Percentiles rank a stretch among this genome's conserved stretches.
These are phyloP conservation scores for Leishmania gerbilli DNA, from an alignment of 208 protist genomes.

Conservation along the genomic window DNA sequence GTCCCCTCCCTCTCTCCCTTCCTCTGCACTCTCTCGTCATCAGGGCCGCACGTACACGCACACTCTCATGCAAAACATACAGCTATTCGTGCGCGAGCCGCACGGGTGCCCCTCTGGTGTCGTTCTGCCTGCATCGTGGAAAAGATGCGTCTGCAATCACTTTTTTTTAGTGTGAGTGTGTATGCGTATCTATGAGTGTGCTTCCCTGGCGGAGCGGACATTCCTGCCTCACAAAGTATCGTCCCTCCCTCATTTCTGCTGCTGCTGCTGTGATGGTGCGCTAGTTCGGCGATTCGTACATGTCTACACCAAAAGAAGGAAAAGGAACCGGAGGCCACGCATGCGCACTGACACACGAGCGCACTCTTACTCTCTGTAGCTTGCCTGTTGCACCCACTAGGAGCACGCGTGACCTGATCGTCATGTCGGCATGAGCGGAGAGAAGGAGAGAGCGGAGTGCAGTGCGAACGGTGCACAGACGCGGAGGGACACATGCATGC, in stretches of 20 bases:
- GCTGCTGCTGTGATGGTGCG: neutral
- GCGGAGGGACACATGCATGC: too few species aligned
- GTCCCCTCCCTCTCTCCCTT: neutral
- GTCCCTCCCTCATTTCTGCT: neutral
- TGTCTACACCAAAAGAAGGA: neutral
- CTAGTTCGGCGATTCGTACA: neutral
- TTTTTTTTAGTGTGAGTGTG: neutral
- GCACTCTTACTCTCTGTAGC: neutral
- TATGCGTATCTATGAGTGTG: neutral
- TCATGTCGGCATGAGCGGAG: neutral
- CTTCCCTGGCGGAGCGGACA: neutral
- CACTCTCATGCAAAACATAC: neutral
- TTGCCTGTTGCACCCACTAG: neutral
- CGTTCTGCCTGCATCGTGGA: neutral
- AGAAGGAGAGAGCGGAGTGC: neutral
- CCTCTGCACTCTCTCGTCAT: neutral
- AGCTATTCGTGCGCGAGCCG: constrained; percentile 13
- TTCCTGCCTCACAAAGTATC: constrained; percentile 8
- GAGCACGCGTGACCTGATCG: neutral
- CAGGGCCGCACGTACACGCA: neutral
- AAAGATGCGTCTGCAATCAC: neutral
- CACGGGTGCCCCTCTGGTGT: neutral
- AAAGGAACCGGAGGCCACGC: neutral
- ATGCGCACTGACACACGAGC: neutral
- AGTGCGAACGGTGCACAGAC: neutral